Conservation (phyloP, 1,139 yeast genomes). For the Tardiomyces blankii region DNA sequence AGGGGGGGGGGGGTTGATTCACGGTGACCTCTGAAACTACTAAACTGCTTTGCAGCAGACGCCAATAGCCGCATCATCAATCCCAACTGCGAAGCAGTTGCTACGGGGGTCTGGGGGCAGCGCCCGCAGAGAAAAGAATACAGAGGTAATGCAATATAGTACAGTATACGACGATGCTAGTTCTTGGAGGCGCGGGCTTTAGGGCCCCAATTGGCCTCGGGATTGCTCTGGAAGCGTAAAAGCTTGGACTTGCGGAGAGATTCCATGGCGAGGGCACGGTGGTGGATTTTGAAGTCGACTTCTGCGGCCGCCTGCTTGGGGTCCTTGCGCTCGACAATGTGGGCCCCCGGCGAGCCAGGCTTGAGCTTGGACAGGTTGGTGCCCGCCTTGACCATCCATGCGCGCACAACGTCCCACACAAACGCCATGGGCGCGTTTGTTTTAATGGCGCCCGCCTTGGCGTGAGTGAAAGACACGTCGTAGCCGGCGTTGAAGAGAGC, state of each 20-base stretch:
- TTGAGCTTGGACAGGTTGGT: constrained; percentile 30
- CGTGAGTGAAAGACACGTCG: constrained; percentile 77
- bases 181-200: constrained; percentile 36
- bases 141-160: too few species aligned
- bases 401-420: constrained; percentile 59
- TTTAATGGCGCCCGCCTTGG: constrained; percentile 74
- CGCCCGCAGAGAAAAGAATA: too few species aligned
- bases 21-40: too few species aligned
- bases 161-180: too few species aligned
- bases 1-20: too few species aligned
- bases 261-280: constrained; percentile 44
- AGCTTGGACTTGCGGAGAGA: constrained; percentile 62
- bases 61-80: too few species aligned
- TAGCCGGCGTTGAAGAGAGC: constrained; percentile 85
- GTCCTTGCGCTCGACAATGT: constrained; percentile 37
- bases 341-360: constrained; percentile 51
- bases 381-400: constrained; percentile 45
- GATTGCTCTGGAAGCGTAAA: constrained; percentile 83
- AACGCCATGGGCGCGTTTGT: constrained; percentile 82
- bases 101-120: too few species aligned
- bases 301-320: constrained; percentile 11
- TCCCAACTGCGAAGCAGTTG: too few species aligned
- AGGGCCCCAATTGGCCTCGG: constrained; percentile 95
- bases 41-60: too few species aligned
- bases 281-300: constrained; percentile 39